phyloP scores from a whole-genome alignment of 1,139 yeast genomes.

The Ashbya aceris region DNA sequence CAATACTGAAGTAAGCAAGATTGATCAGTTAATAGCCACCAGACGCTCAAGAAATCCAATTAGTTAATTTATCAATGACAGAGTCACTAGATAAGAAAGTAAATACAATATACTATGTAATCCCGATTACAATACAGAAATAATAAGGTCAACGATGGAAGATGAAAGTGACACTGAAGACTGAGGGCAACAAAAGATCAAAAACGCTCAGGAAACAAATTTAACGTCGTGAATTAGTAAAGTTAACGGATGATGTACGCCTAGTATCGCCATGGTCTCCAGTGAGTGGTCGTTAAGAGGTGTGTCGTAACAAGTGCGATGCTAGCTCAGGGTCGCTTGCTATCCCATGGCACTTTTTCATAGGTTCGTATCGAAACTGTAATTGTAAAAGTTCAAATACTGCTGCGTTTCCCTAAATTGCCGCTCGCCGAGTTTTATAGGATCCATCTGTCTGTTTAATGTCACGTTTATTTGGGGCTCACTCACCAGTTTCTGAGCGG shows the following conservation, averaged over 20 bases:
- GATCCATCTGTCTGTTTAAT: conserved; percentile 16
- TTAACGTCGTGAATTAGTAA: not conserved
- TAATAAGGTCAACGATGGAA: not conserved
- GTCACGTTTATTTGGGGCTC: conserved; percentile 11
- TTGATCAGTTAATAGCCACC: too few relatives aligned
- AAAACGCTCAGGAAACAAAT: not conserved
- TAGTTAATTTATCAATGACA: too few relatives aligned
- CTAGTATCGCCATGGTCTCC: too few relatives aligned
- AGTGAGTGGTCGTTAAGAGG: too few relatives aligned
- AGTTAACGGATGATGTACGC: too few relatives aligned
- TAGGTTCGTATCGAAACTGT: conserved; percentile 2
- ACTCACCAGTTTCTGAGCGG: not conserved
- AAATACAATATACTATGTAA: conserved; percentile 1
- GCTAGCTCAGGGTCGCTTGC: too few relatives aligned
- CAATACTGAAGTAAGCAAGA: too few relatives aligned
- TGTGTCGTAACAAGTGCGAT: too few relatives aligned
- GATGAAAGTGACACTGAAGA: not conserved
- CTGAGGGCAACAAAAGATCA: not conserved
- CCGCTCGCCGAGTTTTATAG: conserved; percentile 15
- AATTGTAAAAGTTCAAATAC: conserved; percentile 26
- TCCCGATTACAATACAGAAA: conserved; percentile 3
- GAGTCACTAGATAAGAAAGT: not conserved
- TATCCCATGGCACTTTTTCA: not conserved
- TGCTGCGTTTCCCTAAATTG: conserved; percentile 24
- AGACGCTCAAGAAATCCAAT: too few relatives aligned